A percentile compares a stretch with the other conserved stretches of the same genome.
Evolutionary conservation across 352 stramenopile genomes (phyloP).

Genomic region (Phytophthora cryptogea): DNA sequence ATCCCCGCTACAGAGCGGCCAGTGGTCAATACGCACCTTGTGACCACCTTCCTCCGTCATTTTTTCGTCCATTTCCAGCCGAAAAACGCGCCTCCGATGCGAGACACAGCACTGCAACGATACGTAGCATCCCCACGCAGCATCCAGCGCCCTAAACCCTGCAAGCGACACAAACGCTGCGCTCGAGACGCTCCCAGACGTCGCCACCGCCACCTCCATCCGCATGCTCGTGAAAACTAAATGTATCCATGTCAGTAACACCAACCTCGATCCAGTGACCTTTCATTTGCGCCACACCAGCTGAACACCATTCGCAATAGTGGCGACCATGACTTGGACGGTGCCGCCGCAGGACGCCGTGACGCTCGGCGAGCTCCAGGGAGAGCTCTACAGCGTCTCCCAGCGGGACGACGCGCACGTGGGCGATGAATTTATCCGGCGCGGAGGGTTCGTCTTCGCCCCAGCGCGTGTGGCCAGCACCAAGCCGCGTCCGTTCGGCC

Average conservation of each 20-base stretch:
- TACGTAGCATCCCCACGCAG: slow-evolving; percentile 38
- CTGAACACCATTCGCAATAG: neutral
- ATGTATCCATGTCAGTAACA: slow-evolving; percentile 22
- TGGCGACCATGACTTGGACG: slow-evolving; percentile 55
- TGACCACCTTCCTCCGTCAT: slow-evolving; percentile 4
- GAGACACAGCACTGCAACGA: slow-evolving; percentile 17
- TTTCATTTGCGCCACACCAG: neutral
- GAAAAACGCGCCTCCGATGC: slow-evolving; percentile 39
- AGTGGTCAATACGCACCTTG: slow-evolving; percentile 54
- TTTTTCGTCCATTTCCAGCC: slow-evolving; percentile 47
- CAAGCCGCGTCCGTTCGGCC: slow-evolving; percentile 63
- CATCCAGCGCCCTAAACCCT: slow-evolving; percentile 26
- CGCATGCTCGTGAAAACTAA: slow-evolving; percentile 18
- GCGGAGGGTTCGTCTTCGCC: slow-evolving; percentile 58
- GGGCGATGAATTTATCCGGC: slow-evolving; percentile 68
- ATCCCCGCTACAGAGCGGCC: slow-evolving; percentile 28
- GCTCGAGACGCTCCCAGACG: slow-evolving; percentile 29
- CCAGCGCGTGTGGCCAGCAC: slow-evolving; percentile 53
- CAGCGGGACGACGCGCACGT: slow-evolving; percentile 58
- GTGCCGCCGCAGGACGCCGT: slow-evolving; percentile 66
- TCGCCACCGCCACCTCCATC: slow-evolving; percentile 26
- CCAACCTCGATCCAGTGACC: neutral
- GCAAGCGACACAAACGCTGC: slow-evolving; percentile 33
- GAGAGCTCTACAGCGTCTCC: slow-evolving; percentile 75
- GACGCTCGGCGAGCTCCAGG: slow-evolving; percentile 76